phyloP scores from a whole-genome alignment of 345 rosid species.

The Gossypium longicalyx region DNA sequence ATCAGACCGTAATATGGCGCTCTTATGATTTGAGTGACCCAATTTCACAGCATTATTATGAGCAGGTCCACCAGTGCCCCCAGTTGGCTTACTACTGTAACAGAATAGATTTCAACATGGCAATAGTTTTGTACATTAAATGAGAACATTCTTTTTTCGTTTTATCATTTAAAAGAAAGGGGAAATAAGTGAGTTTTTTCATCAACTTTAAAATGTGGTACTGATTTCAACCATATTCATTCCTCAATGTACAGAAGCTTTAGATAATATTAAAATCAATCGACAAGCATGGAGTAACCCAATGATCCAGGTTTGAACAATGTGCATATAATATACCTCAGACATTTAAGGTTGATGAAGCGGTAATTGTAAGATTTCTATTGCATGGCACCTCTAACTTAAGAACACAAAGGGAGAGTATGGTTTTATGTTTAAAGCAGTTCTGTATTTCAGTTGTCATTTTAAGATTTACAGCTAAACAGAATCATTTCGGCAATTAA shows the following conservation, averaged over 20 bases:
- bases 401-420: background rate
- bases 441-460: background rate
- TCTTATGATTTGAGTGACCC: slow-evolving; percentile 49
- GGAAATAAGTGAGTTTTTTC: background rate
- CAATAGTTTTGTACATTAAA: slow-evolving; percentile 16
- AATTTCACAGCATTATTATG: slow-evolving; percentile 54
- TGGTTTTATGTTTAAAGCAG: background rate
- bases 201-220: background rate
- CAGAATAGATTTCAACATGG: slow-evolving; percentile 25
- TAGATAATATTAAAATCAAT: background rate
- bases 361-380: background rate
- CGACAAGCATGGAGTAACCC: background rate
- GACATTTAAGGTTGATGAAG: background rate
- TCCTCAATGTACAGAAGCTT: background rate
- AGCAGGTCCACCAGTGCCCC: slow-evolving; percentile 60
- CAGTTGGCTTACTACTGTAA: slow-evolving; percentile 88
- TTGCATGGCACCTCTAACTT: background rate
- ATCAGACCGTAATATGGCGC: slow-evolving; percentile 68
- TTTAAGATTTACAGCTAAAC: background rate
- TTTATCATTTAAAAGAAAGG: background rate
- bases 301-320: background rate
- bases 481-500: background rate
- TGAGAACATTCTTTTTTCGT: background rate
- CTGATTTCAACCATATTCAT: background rate
- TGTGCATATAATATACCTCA: background rate